These are phyloP conservation scores for Abrus precatorius DNA, from an alignment of 306 rosid species.

Conservation along the genomic window DNA sequence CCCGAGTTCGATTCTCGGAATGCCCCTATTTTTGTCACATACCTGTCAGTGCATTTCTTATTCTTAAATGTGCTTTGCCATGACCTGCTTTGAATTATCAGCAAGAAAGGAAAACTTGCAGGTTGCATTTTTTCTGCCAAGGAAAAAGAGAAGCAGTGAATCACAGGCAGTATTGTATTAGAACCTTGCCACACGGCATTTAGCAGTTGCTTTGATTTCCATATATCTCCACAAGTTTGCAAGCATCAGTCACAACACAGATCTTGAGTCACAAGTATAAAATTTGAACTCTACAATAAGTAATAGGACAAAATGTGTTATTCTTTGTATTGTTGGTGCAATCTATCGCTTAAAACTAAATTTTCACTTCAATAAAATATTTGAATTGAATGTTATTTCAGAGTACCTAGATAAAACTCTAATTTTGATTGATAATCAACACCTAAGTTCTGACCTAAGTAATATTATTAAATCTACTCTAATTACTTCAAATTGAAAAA, in stretches of 20 bases:
- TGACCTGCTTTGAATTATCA: conserved; percentile 1
- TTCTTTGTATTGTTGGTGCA: too few species aligned
- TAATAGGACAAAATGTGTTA: too few species aligned
- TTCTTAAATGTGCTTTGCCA: background rate
- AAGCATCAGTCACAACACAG: background rate
- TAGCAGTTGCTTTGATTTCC: background rate
- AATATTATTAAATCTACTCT: background rate
- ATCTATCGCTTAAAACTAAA: too few species aligned
- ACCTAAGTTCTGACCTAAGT: too few species aligned
- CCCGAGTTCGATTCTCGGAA: conserved; percentile 54
- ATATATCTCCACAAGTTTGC: background rate
- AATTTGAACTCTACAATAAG: too few species aligned
- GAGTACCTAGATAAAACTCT: too few species aligned
- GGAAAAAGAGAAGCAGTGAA: background rate
- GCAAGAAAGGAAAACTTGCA: background rate
- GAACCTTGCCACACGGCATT: too few species aligned
- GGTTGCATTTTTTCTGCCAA: background rate
- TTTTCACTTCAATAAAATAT: too few species aligned
- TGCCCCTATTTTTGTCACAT: background rate
- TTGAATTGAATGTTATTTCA: too few species aligned
- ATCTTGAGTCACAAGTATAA: too few species aligned
- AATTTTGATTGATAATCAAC: too few species aligned
- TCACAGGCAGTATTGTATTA: background rate
- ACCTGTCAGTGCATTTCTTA: too few species aligned
- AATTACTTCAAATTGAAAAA: background rate